Evolutionary conservation across 192 early-diverging fungal genomes (phyloP).

Genomic region (Coemansia nantahalensis): DNA sequence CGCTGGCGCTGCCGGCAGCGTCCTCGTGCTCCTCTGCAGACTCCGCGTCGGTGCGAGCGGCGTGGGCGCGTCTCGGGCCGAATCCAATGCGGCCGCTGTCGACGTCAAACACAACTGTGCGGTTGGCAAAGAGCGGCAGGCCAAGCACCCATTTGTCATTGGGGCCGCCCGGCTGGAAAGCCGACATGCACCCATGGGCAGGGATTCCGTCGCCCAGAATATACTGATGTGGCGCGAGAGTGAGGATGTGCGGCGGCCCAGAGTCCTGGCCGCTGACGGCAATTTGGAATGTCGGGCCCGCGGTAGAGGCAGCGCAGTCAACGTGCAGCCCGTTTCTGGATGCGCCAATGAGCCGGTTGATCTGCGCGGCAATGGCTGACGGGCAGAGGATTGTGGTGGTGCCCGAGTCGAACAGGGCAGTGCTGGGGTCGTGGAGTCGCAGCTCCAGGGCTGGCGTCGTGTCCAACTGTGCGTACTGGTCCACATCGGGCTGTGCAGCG

Average conservation of each 20-base stretch:
- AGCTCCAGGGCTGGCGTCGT: too few relatives aligned
- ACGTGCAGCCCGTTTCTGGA: slow-evolving; percentile 35
- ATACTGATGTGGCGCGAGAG: slow-evolving; percentile 35
- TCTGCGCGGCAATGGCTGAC: slow-evolving; percentile 24
- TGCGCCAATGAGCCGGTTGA: slow-evolving; percentile 48
- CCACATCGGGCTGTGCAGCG: neutral
- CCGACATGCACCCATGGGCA: slow-evolving; percentile 47
- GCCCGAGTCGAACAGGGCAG: slow-evolving; percentile 42
- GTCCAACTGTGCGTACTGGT: too few relatives aligned
- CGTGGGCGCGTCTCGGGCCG: too few relatives aligned
- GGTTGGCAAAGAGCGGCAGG: slow-evolving; percentile 44
- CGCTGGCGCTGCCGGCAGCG: too few relatives aligned
- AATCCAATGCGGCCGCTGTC: slow-evolving; percentile 44
- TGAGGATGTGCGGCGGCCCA: slow-evolving; percentile 2
- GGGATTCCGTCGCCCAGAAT: slow-evolving; percentile 36
- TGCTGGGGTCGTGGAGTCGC: slow-evolving; percentile 7
- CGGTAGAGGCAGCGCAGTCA: slow-evolving; percentile 31
- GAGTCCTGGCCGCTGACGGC: slow-evolving; percentile 6
- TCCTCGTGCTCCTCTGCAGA: too few relatives aligned
- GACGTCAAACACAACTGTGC: slow-evolving; percentile 40
- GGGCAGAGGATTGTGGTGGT: slow-evolving; percentile 47
- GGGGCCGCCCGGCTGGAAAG: slow-evolving; percentile 44
- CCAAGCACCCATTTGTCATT: slow-evolving; percentile 48
- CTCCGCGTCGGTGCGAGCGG: too few relatives aligned
- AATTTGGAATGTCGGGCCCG: slow-evolving; percentile 38